phyloP scores from a whole-genome alignment of 192 early-diverging fungal genomes.

The Podochytrium sp. region DNA sequence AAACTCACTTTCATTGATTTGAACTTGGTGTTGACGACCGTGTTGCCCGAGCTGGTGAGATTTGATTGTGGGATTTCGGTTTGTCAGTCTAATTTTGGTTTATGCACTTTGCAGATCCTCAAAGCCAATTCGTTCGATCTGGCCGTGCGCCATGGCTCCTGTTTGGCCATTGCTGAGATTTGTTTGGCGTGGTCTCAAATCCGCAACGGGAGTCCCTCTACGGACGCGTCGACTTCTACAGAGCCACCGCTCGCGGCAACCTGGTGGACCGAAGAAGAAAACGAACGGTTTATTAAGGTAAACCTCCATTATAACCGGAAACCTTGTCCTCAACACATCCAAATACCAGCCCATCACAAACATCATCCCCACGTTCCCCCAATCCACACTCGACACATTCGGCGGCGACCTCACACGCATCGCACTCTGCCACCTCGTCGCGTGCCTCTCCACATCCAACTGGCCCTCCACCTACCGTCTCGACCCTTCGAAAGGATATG shows the following conservation, averaged over 20 bases:
- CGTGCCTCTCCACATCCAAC: conserved; percentile 46
- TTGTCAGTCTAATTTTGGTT: neutral
- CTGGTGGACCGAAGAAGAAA: conserved; percentile 33
- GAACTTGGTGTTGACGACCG: conserved; percentile 19
- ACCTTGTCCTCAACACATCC: neutral
- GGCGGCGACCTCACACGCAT: conserved; percentile 56
- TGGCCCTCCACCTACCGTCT: conserved; percentile 31
- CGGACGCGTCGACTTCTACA: neutral
- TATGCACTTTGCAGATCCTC: conserved; percentile 52
- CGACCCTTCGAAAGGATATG: conserved; percentile 22
- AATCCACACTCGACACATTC: conserved; percentile 56
- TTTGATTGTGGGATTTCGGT: neutral
- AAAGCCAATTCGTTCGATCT: conserved; percentile 50
- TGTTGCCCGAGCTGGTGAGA: conserved; percentile 30
- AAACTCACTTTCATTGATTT: conserved; percentile 55
- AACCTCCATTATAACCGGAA: neutral
- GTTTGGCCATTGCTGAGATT: conserved; percentile 67
- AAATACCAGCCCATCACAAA: conserved; percentile 39
- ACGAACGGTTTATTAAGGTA: conserved; percentile 30
- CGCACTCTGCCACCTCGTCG: conserved; percentile 52
- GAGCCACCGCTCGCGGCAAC: neutral
- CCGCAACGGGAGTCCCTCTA: conserved; percentile 16
- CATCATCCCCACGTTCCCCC: conserved; percentile 35
- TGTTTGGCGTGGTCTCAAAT: conserved; percentile 47
- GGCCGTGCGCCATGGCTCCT: conserved; percentile 61